Conservation (phyloP, 345 rosid species). For the Eucalyptus caleyi region DNA sequence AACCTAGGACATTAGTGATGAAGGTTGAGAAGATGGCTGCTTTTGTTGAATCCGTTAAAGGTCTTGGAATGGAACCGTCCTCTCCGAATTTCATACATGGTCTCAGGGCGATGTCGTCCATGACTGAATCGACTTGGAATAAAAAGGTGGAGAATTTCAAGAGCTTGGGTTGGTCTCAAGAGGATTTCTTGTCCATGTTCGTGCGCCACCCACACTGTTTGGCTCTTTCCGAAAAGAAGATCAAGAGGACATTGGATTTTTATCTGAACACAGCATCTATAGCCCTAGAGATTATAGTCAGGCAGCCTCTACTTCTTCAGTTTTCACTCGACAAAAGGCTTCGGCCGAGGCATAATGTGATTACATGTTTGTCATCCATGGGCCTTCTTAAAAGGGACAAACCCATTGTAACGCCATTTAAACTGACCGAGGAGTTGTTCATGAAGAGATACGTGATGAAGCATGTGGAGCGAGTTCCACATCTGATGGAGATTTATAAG, state of each 20-base stretch:
- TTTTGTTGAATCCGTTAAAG: too few relatives aligned
- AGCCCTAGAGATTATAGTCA: neutral
- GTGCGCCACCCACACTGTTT: neutral
- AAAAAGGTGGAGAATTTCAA: too few relatives aligned
- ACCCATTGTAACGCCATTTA: neutral
- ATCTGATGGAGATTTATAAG: conserved; percentile 1
- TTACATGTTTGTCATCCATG: conserved; percentile 3
- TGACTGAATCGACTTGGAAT: too few relatives aligned
- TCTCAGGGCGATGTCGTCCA: too few relatives aligned
- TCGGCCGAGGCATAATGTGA: neutral
- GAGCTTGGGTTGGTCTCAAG: too few relatives aligned
- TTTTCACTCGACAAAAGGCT: conserved; percentile 1
- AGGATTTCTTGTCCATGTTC: neutral
- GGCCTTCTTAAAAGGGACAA: neutral
- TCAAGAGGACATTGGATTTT: neutral
- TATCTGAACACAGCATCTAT: neutral
- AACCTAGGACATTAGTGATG: too few relatives aligned
- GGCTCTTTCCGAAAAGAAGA: neutral
- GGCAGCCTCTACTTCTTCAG: neutral
- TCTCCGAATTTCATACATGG: neutral
- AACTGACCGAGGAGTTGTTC: neutral
- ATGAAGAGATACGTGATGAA: neutral
- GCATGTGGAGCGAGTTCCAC: neutral
- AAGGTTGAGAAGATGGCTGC: too few relatives aligned
- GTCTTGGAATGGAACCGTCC: too few relatives aligned